Evolutionary conservation across 139 green algal genomes (phyloP), one percentile per base, ranked within the genome.

Genomic region (Trebouxia sp.): DNA sequence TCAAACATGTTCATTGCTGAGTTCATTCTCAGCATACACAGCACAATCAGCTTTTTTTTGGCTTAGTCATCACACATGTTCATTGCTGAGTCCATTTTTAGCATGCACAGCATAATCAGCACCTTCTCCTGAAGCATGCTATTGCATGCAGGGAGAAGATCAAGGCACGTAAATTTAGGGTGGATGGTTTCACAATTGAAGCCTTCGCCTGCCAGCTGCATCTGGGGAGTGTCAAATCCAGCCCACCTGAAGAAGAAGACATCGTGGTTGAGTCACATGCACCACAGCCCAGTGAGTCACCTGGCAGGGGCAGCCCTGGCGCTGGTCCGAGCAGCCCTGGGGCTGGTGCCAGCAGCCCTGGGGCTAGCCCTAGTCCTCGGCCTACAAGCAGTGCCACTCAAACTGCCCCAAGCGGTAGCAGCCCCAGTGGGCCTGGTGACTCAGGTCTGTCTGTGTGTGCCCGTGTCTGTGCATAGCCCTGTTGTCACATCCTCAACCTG

Each of bases 191-290:
- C 58, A 69, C 30, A 0, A 69, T 69, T 10, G 58, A 69, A 30
- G 58, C 58, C 58, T 69, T 69, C 9, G 9, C 58, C 58, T 69
- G 58, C 41, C 58, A 69, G 58, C 30, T 69, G 7, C 58, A 69
- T 30, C 28, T 69, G 30, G 58, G 58, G 39, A 11, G 20, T 17
- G 20, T 53, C 47, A 53, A 28, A 17, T 28, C 58, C 41, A 30
- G 26, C 28, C 30, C 30, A 39, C 5, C 58, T 8, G 10, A 17
- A 41, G 4, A 8, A 39, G 58, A 69, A 43, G 58, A 69, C 8
- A 30, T 41, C 30, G 5, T 12, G 24, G 24, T 28, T 8, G 14
- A 41, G 58, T n/a, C n/a, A n/a, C n/a, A n/a, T n/a, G n/a, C 53
- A 35, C 3, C 12, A 65, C 20, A 65, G 20, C 53, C 53, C 22